Evolutionary conservation across 2,329 filamentous ascomycete genomes (phyloP).

Genomic region (Chrysosporium queenslandicum): DNA sequence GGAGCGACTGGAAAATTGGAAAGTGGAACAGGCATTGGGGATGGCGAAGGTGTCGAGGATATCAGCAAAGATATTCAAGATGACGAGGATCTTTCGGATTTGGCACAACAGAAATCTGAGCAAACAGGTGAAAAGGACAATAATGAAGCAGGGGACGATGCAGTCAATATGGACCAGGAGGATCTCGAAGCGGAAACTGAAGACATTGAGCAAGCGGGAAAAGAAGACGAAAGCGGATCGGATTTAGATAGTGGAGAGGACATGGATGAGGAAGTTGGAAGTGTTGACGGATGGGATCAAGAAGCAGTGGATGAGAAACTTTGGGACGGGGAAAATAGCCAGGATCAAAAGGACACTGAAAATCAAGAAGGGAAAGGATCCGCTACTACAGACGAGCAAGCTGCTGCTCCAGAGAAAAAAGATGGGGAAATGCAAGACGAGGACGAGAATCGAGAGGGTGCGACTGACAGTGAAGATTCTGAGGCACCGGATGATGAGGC

Average conservation of each 20-base stretch:
- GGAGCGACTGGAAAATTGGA: slow-evolving; percentile 71
- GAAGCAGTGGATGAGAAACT: slow-evolving; percentile 95
- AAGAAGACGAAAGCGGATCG: slow-evolving; percentile 42
- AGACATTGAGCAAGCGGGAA: slow-evolving; percentile 44
- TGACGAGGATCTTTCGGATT: slow-evolving; percentile 83
- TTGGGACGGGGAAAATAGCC: slow-evolving; percentile 73
- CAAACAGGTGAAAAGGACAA: slow-evolving; percentile 35
- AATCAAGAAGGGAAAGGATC: slow-evolving; percentile 56
- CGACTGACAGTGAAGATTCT: slow-evolving; percentile 43
- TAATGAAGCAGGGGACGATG: slow-evolving; percentile 39
- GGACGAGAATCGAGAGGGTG: slow-evolving; percentile 50
- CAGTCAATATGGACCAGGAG: slow-evolving; percentile 58
- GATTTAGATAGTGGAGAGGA: slow-evolving; percentile 54
- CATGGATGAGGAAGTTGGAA: slow-evolving; percentile 80
- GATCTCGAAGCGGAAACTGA: slow-evolving; percentile 81
- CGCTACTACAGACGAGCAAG: slow-evolving; percentile 49
- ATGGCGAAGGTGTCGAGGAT: slow-evolving; percentile 89
- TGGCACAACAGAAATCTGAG: slow-evolving; percentile 71
- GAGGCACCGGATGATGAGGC: slow-evolving; percentile 49
- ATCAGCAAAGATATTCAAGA: slow-evolving; percentile 95
- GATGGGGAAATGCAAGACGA: slow-evolving; percentile 45
- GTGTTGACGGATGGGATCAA: slow-evolving; percentile 82
- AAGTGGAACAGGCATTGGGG: slow-evolving; percentile 83
- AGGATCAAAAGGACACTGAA: slow-evolving; percentile 59
- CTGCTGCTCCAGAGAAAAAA: slow-evolving; percentile 49